Evolutionary conservation across 352 stramenopile genomes (phyloP), one percentile per base, ranked within the genome.

Genomic region (Blastocystis sp.): DNA sequence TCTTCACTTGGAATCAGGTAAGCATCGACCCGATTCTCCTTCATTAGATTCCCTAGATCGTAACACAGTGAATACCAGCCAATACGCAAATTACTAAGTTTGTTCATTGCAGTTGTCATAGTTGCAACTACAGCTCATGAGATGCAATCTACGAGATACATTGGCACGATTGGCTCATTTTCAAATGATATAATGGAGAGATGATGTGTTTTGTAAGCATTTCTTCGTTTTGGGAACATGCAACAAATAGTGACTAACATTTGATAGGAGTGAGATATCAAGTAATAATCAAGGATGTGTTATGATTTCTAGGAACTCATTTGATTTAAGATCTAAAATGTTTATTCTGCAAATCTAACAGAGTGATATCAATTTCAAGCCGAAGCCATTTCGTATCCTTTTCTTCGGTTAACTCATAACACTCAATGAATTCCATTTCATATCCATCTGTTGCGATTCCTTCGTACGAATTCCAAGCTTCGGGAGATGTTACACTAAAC

Each of bases 1-100:
- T 99, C 97, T 61, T 97, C 95, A 20, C 94, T 97, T 69, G 97
- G 96, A 76, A 98, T 92, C 0, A 99, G 82, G 87, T 98, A 97
- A 29, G 95, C 95, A 76, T 94, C 93, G 64, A 97, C 37, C 7
- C 76, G 23, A n/a, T 43, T 29, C 59, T 73, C 45, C 37, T 84
- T 87, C 82, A 90, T 90, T 29, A 87, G 20, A 8, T 50, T 47
- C 6, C 82, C 76, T 90, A 70, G 39, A 6, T 7, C 34, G 29
- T 76, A 41, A 62, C 1, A 80, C 18, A 23, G 7, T 11, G 13
- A 2, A n/a, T n/a, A 39, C 5, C 18, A 26, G 1, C 20, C 34
- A 26, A n/a, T 84, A 87, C 82, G 76, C 26, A 88, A 47, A n/a
- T 26, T 13, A 8, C 37, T 43, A 15, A 88, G 37, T 69, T 88